Percentiles rank a stretch among this genome's conserved stretches.
phyloP scores from a whole-genome alignment of 2,329 filamentous ascomycete species.

The Penicillium expansum region DNA sequence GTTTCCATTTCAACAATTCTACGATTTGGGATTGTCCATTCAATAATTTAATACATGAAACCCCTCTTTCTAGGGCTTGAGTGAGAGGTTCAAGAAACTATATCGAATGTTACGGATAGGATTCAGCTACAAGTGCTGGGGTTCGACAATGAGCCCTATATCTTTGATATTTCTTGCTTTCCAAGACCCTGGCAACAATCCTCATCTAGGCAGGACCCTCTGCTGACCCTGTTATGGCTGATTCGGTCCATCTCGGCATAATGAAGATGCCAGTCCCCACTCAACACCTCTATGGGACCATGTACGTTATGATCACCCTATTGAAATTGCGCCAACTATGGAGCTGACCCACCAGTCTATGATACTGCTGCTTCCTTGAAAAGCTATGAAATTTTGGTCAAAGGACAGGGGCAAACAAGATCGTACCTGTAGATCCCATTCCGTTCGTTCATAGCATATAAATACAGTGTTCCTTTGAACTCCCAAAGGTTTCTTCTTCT shows the following conservation, averaged over 20 bases:
- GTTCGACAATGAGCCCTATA: not conserved
- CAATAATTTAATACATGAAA: not conserved
- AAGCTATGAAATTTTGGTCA: not conserved
- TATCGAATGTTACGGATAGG: not conserved
- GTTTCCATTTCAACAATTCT: not conserved
- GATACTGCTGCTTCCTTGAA: not conserved
- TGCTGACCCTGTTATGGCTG: not conserved
- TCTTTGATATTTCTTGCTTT: not conserved
- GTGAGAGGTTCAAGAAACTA: not conserved
- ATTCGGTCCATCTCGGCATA: not conserved
- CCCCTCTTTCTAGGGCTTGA: not conserved
- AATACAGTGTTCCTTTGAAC: constrained; percentile 1
- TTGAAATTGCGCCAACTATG: not conserved
- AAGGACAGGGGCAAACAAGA: not conserved
- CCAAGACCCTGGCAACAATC: not conserved
- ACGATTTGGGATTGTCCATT: not conserved
- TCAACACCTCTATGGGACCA: not conserved
- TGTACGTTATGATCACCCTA: not conserved
- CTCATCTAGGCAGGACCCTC: not conserved
- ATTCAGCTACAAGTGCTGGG: not conserved
- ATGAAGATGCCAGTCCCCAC: not conserved
- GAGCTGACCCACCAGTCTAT: constrained; percentile 3
- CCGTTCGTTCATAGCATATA: not conserved
- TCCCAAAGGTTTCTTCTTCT: not conserved
- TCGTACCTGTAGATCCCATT: constrained; percentile 2